Base-by-base conservation (phyloP, 495 filamentous ascomycete genomes). In the Aspergillus ellipticus region DNA sequence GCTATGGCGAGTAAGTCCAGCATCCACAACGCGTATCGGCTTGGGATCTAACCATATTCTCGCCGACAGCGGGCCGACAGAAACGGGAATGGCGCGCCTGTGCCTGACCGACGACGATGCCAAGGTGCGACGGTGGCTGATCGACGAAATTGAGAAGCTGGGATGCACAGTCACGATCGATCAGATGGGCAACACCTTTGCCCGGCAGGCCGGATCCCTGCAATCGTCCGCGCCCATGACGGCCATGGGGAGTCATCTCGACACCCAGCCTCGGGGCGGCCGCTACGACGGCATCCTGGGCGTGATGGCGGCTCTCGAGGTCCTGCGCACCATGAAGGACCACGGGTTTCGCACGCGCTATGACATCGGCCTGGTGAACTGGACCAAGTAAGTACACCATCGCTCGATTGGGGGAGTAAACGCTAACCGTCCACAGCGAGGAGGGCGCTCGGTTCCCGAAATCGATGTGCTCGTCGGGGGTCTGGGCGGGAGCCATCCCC, bases 361-460 rank as follows among this genome's bases (percentile, higher is more conserved):
- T 56, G 81, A 83, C 26, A 70, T 90, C 4, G 86, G 84, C 5
- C 77, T 88, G 4, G 79, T 89, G 0, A 89, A 89, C 59, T 91
- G 88, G 88, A 90, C 88, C 0, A 91, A 90, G 66, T 69, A 49
- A 20, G 67, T 57, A 39, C 6, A 17, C 19, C 2, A 13, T n/a
- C 9, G 5, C 21, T 9, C 15, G 46, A 28, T 4, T 20, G 13
- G 5, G 22, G 24, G n/a, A 42, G 2, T 19, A 31, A 7, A 10
- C 28, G 26, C 47, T 42, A 21, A 47, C 22, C 17, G 28, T 33
- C 10, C 8, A 22, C 55, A 76, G 70, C 59, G 88, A 90, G 67
- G 89, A 91, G 66, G 88, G 89, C 3, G 88, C 88, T 1, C 81
- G 88, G 1, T 92, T 92, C 54, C 86, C 88, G 0, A 82, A 85